Evolutionary conservation across 1,139 yeast genomes (phyloP).

Genomic region (Lodderomyces parapsilosis): DNA sequence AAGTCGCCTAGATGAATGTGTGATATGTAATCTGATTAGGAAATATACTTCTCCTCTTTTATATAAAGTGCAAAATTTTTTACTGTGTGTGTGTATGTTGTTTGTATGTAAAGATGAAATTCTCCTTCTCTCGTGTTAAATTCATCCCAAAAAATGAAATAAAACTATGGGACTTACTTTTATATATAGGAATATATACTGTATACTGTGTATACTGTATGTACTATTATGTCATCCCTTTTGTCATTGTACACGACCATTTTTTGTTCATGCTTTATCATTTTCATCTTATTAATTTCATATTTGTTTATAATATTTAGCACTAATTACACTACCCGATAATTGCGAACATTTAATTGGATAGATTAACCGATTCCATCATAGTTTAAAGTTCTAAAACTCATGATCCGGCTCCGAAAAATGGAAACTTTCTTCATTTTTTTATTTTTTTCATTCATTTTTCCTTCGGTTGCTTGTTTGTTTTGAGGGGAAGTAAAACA

Average conservation of each 20-base stretch:
- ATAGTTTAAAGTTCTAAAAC: too few relatives aligned
- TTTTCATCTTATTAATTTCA: background rate
- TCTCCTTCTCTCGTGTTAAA: too few relatives aligned
- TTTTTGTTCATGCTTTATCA: background rate
- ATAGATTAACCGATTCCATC: background rate
- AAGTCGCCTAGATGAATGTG: too few relatives aligned
- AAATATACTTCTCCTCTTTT: background rate
- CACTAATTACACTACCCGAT: constrained; percentile 1
- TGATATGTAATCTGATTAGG: too few relatives aligned
- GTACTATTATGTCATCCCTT: constrained; percentile 1
- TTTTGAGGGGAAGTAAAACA: background rate
- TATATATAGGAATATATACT: background rate
- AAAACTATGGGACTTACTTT: background rate
- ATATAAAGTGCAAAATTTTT: too few relatives aligned
- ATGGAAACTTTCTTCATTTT: background rate
- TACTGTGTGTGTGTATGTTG: too few relatives aligned
- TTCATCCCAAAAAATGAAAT: background rate
- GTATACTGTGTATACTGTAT: background rate
- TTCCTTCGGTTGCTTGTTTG: too few relatives aligned
- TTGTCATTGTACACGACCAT: constrained; percentile 1
- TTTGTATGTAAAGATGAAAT: too few relatives aligned
- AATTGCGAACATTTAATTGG: background rate
- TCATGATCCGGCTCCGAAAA: background rate
- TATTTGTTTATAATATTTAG: background rate
- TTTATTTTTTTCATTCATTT: background rate